Evolutionary conservation across 371 early-diverging fungal species (phyloP).

Genomic region (Mortierella sp.): DNA sequence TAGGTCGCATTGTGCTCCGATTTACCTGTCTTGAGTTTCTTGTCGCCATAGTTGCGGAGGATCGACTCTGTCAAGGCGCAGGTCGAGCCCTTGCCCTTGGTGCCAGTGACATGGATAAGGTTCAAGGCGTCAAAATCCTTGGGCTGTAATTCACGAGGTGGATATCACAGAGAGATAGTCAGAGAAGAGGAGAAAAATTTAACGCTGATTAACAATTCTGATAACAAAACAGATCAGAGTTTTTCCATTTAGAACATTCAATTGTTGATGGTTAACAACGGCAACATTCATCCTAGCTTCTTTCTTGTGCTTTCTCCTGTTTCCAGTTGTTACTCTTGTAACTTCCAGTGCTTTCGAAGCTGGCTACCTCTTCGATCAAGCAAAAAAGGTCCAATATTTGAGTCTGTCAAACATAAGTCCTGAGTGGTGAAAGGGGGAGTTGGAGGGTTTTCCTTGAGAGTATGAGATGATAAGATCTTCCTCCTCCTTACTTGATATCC

Average conservation of each 20-base stretch:
- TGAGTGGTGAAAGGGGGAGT: background rate
- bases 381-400: background rate
- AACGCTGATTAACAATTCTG: background rate
- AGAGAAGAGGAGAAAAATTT: background rate
- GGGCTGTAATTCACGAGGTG: conserved; percentile 15
- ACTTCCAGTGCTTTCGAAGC: background rate
- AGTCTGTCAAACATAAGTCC: background rate
- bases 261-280: background rate
- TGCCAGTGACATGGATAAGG: conserved; percentile 88
- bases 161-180: background rate
- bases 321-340: background rate
- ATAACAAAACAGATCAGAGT: background rate
- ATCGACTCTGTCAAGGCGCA: conserved; percentile 80
- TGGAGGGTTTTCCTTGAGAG: background rate
- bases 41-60: conserved; percentile 62
- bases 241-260: background rate
- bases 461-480: background rate
- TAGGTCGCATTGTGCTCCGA: background rate
- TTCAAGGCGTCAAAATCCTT: conserved; percentile 77
- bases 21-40: conserved; percentile 74
- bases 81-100: conserved; percentile 93
- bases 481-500: conserved; percentile 76
- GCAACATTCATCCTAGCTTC: background rate
- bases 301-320: background rate
- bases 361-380: background rate